Base-by-base conservation (phyloP, 371 early-diverging fungal genomes). In the Mucor irregularis region DNA sequence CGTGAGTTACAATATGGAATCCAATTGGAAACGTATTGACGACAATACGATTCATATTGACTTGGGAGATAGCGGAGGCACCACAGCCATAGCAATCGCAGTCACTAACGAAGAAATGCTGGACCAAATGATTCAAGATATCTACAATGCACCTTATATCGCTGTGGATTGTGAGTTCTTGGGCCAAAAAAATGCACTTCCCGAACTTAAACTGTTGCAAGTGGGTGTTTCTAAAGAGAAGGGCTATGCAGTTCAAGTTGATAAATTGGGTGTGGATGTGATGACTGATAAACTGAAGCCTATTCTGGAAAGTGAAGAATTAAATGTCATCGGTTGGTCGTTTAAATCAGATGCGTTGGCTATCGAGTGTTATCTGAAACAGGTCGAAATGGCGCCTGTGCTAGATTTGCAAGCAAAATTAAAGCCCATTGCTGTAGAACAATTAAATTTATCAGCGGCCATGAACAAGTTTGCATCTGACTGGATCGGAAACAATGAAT, bases 151-250 rank as follows among this genome's bases (percentile, higher is more conserved):
- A 8, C 2, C 35, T 0, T 61, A 35, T 24, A 47, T 71, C 25
- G 63, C 72, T 3, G 17, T 79, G 5, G 79, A 79, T 37, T 79
- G 79, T 48, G 79, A 79, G 40, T 74, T 79, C 14, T 34, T 70
- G 17, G 61, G 62, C 0, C 3, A 53, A 3, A 73, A 76, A 35
- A 70, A 66, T 1, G 26, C 31, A 4, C 11, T 49, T 7, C 76
- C 79, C 17, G 64, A 69, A 35, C 61, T 79, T 0, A 73, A 79
- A 31, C 47, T 76, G 9, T 16, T 79, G 8, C 79, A 79, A 29
- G 53, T 79, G 13, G 79, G 72, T 2, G 67, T 71, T 0, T 73
- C 76, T 0, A 31, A 49, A 0, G 55, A 48, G 0, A 43, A 55
- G 13, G 80, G 77, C 0, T 76, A 71, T 62, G 68, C 81, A 47